Conservation (phyloP, 371 early-diverging fungal genomes). For the Rhizomucor pusillus region DNA sequence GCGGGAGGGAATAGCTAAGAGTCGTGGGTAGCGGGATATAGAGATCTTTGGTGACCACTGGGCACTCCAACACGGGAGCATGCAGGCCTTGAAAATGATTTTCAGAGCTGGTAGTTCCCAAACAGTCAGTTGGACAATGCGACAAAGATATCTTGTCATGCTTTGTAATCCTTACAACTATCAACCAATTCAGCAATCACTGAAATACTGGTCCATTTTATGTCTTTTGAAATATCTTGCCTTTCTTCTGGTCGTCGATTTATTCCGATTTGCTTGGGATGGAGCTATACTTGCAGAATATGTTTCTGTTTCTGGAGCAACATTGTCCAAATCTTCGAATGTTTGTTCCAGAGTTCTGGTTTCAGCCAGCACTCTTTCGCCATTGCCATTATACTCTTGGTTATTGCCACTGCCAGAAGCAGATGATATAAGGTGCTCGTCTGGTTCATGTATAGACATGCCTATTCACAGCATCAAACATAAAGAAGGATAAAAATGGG, state of each 20-base stretch:
- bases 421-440: not conserved
- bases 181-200: no score
- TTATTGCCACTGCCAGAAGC: not conserved
- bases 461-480: no score
- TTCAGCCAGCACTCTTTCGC: conserved; percentile 1
- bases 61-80: conserved; percentile 8
- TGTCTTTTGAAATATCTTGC: not conserved
- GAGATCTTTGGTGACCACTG: not conserved
- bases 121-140: no score
- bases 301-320: not conserved
- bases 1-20: not conserved
- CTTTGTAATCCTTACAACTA: no score
- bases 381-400: not conserved
- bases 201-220: no score
- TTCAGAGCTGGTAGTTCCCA: no score
- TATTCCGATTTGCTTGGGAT: not conserved
- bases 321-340: conserved; percentile 7
- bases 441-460: not conserved
- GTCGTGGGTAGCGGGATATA: conserved; percentile 4
- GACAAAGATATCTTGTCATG: no score
- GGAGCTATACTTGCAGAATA: no score
- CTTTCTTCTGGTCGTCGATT: not conserved
- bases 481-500: not conserved
- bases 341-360: conserved; percentile 7
- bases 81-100: not conserved